A percentile compares a stretch with the other conserved stretches of the same genome.
Conservation (phyloP, 164 flowering plant genomes). For the Annona squamosa region DNA sequence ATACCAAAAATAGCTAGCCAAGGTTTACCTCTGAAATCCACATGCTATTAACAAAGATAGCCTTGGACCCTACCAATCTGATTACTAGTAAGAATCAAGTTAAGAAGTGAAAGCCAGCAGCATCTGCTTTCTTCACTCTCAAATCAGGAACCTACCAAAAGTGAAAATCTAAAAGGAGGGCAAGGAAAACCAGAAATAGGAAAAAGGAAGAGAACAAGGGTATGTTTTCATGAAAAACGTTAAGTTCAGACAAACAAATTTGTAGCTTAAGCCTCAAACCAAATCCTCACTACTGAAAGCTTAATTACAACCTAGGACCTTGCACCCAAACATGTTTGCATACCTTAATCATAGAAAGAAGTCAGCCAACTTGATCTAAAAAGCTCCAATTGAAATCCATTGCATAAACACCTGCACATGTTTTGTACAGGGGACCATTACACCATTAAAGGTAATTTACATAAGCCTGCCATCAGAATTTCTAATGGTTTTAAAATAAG, state of each 20-base stretch:
- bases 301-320: not conserved
- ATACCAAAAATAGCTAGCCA: slow-evolving; percentile 6
- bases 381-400: slow-evolving; percentile 24
- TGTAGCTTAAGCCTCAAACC: not conserved
- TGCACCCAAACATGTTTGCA: slow-evolving; percentile 18
- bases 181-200: slow-evolving; percentile 9
- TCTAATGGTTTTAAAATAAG: slow-evolving; percentile 14
- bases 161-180: slow-evolving; percentile 9
- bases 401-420: slow-evolving; percentile 52
- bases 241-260: slow-evolving; percentile 6
- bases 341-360: slow-evolving; percentile 25
- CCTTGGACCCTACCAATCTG: slow-evolving; percentile 20
- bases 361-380: slow-evolving; percentile 14
- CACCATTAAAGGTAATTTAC: slow-evolving; percentile 26
- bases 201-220: slow-evolving; percentile 3
- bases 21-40: slow-evolving; percentile 32
- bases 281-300: not conserved
- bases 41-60: slow-evolving; percentile 15
- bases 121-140: slow-evolving; percentile 26
- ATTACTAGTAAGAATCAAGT: slow-evolving; percentile 8
- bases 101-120: slow-evolving; percentile 28
- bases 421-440: slow-evolving; percentile 35
- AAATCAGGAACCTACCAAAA: slow-evolving; percentile 24
- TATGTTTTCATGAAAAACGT: slow-evolving; percentile 5
- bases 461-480: slow-evolving; percentile 12